Evolutionary conservation across 768 basidiomycete species (phyloP).

Genomic region (Leccinum variicolor): DNA sequence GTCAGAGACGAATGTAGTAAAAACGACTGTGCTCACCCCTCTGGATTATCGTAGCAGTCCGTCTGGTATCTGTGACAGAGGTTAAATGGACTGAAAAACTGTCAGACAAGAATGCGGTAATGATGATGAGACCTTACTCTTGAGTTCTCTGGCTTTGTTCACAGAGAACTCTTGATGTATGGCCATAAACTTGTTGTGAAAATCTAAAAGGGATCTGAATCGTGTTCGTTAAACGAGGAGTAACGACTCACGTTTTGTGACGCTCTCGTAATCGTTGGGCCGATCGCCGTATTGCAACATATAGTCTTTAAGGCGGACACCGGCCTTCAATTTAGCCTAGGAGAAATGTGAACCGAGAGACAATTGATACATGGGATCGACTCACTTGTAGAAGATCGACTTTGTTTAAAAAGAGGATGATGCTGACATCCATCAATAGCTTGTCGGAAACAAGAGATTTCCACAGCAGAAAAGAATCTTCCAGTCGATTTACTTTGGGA

Average conservation of each 20-base stretch:
- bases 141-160: conserved; percentile 69
- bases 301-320: conserved; percentile 66
- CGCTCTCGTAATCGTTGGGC: conserved; percentile 75
- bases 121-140: conserved; percentile 46
- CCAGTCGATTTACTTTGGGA: conserved; percentile 66
- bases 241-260: conserved; percentile 61
- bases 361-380: neutral
- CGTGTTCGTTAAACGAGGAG: neutral
- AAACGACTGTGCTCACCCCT: conserved; percentile 47
- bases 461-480: conserved; percentile 79
- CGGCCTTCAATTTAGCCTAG: conserved; percentile 72
- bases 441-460: conserved; percentile 68
- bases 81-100: conserved; percentile 63
- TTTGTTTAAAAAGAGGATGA: conserved; percentile 83
- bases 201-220: conserved; percentile 44
- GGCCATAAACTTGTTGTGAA: conserved; percentile 67
- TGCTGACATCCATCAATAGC: conserved; percentile 68
- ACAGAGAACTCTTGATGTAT: conserved; percentile 66
- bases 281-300: conserved; percentile 70
- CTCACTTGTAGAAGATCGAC: conserved; percentile 69
- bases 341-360: neutral
- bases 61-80: conserved; percentile 75
- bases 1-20: conserved; percentile 1
- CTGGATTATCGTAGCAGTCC: conserved; percentile 70
- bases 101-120: conserved; percentile 6